A percentile compares a stretch with the other conserved stretches of the same genome.
phyloP scores from a whole-genome alignment of 306 rosid species.

The Prunus campanulata region DNA sequence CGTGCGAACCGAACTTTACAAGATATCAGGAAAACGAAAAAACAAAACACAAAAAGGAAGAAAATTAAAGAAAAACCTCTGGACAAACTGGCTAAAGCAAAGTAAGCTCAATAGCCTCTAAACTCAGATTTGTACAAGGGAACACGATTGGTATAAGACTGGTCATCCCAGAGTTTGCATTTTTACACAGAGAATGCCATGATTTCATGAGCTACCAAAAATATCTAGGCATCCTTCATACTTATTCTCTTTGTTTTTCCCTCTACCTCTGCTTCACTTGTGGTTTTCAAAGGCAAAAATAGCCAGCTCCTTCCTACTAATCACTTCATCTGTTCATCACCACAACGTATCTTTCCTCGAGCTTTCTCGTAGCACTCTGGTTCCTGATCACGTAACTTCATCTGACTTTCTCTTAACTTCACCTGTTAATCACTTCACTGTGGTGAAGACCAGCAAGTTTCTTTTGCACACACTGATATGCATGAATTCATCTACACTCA shows the following conservation, averaged over 20 bases:
- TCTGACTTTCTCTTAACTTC: no score
- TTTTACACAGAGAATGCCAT: background rate
- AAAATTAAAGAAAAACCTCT: no score
- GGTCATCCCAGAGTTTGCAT: background rate
- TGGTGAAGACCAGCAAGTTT: background rate
- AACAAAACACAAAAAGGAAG: no score
- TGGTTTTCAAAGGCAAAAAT: background rate
- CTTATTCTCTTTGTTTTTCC: background rate
- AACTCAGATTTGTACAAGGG: no score
- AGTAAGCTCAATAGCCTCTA: no score
- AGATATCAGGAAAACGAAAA: no score
- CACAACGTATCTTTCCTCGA: background rate
- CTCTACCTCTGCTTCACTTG: background rate
- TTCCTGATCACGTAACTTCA: background rate
- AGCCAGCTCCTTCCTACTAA: background rate
- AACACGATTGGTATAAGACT: background rate
- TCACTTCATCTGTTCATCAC: background rate
- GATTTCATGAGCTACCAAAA: background rate
- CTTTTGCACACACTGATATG: background rate
- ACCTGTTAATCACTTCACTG: background rate
- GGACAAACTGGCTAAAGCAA: no score
- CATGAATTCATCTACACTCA: constrained; percentile 24
- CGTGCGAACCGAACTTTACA: no score
- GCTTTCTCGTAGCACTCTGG: background rate
- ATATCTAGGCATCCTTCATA: background rate